Conservation (phyloP, 768 basidiomycete species). For the Collybia sordida region DNA sequence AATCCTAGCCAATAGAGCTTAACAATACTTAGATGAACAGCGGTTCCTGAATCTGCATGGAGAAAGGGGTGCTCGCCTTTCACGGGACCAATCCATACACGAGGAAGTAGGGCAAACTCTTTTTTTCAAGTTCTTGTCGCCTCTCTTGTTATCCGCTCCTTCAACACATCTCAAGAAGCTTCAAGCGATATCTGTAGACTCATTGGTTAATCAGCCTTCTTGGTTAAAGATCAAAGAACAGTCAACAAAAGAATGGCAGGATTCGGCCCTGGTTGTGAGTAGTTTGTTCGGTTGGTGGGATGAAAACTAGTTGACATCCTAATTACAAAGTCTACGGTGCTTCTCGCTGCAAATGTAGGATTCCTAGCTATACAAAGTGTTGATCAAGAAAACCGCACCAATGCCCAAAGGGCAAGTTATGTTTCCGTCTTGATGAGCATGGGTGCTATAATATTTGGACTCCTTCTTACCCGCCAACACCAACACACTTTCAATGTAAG, state of each 20-base stretch:
- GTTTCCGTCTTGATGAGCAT: neutral
- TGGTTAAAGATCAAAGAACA: neutral
- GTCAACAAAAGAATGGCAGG: conserved; percentile 3
- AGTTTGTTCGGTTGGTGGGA: neutral
- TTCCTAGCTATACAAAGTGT: conserved; percentile 3
- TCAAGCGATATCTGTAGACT: neutral
- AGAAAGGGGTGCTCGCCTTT: conserved; percentile 1
- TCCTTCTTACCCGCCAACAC: neutral
- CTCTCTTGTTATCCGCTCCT: conserved; percentile 1
- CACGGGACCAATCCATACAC: conserved; percentile 1
- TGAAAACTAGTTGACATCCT: neutral
- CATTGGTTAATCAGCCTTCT: neutral
- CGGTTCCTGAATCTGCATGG: conserved; percentile 2
- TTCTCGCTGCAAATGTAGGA: neutral
- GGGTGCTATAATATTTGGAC: neutral
- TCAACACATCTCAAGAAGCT: conserved; percentile 1
- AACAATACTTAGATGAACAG: neutral
- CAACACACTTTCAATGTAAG: neutral
- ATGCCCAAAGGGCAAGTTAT: conserved; percentile 3
- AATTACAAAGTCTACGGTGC: conserved; percentile 1
- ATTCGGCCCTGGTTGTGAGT: neutral
- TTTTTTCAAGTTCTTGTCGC: conserved; percentile 1
- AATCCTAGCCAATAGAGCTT: too few species aligned
- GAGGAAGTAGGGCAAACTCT: neutral
- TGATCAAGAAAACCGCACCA: neutral